Evolutionary conservation across 495 filamentous ascomycete species (phyloP).

Genomic region (Xylaria sp.): DNA sequence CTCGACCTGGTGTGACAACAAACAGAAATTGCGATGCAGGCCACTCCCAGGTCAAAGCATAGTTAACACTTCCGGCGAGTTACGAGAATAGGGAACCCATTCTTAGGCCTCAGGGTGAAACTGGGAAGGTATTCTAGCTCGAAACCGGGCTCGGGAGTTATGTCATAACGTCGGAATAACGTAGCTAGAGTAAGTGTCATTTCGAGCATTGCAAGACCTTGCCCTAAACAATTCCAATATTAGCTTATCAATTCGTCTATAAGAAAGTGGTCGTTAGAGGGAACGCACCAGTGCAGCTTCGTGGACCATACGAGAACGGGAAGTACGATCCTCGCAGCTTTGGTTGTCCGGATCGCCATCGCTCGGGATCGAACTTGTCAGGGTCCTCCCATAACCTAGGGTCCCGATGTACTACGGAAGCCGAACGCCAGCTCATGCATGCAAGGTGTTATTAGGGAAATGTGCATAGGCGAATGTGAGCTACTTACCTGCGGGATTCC

Average conservation of each 20-base stretch:
- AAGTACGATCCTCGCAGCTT: constrained; percentile 26
- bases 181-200: constrained; percentile 26
- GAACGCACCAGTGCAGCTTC: constrained; percentile 24
- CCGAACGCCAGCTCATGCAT: not conserved
- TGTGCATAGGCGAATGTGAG: not conserved
- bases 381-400: constrained; percentile 27
- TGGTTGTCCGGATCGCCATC: constrained; percentile 22
- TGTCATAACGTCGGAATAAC: constrained; percentile 19
- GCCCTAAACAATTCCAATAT: constrained; percentile 6
- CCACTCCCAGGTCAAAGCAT: not conserved
- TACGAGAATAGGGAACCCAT: constrained; percentile 21
- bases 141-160: constrained; percentile 22
- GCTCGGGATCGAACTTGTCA: constrained; percentile 27
- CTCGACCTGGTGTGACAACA: not conserved
- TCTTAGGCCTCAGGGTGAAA: constrained; percentile 24
- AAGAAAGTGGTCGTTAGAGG: not conserved
- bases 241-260: not conserved
- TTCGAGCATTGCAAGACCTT: constrained; percentile 26
- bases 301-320: constrained; percentile 27
- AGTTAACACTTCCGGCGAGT: constrained; percentile 7
- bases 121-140: constrained; percentile 26
- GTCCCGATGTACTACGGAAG: constrained; percentile 20
- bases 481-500: constrained; percentile 23
- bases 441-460: not conserved
- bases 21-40: not conserved